A percentile compares a stretch with the other conserved stretches of the same genome.
phyloP scores from a whole-genome alignment of 2,329 filamentous ascomycete genomes.

The Metarhizium album region DNA sequence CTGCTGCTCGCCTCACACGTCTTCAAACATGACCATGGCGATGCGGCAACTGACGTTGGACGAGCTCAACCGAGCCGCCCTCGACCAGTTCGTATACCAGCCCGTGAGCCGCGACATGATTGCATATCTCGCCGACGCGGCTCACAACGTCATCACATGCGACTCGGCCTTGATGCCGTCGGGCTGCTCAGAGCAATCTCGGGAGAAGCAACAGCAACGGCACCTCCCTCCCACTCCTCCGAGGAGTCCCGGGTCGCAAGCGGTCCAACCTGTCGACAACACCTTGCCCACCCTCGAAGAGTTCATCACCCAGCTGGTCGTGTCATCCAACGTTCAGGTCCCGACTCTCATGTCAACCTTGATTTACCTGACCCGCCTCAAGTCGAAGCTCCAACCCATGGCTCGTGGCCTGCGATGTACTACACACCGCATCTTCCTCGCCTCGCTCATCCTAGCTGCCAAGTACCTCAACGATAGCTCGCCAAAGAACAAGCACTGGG shows the following conservation, averaged over 20 bases:
- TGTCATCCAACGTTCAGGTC: constrained; percentile 91
- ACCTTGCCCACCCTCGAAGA: constrained; percentile 70
- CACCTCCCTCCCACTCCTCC: constrained; percentile 39
- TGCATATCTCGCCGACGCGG: constrained; percentile 61
- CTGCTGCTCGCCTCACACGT: background rate
- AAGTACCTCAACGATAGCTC: constrained; percentile 99
- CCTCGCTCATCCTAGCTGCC: constrained; percentile 71
- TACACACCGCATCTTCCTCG: constrained; percentile 94
- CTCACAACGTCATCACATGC: constrained; percentile 69
- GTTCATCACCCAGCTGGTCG: constrained; percentile 86
- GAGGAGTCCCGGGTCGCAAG: constrained; percentile 35
- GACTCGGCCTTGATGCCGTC: constrained; percentile 49
- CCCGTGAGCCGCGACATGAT: constrained; percentile 71
- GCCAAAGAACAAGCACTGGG: constrained; percentile 99
- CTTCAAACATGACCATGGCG: constrained; percentile 28
- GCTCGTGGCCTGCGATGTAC: constrained; percentile 96
- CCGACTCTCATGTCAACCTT: constrained; percentile 95
- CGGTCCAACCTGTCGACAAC: constrained; percentile 36
- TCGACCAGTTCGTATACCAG: constrained; percentile 71
- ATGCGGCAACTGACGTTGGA: constrained; percentile 36
- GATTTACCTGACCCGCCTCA: constrained; percentile 82
- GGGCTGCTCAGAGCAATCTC: constrained; percentile 19
- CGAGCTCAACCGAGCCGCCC: constrained; percentile 60
- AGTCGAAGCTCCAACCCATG: constrained; percentile 77
- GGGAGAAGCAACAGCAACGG: constrained; percentile 1